Evolutionary conservation across 2,329 filamentous ascomycete species (phyloP), one percentile per base, ranked within the genome.

Genomic region (Claviceps sp.): DNA sequence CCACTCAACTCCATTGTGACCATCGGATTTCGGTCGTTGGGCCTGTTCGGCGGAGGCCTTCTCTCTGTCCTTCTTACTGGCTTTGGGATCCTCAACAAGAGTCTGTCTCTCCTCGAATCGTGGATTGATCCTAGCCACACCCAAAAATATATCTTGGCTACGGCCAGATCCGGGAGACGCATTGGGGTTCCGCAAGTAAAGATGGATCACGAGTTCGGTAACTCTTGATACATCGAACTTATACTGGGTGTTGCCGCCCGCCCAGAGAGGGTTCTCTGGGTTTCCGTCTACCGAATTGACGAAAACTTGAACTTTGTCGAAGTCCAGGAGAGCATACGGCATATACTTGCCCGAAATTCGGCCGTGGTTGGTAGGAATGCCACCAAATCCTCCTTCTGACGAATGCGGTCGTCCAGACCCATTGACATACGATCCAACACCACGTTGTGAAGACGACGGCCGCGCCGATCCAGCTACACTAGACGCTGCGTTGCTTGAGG

Each of bases 271-370:
- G 66, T 94, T 94, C 69, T 96, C 89, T 10, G 93, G 91, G 47
- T 82, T 90, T 53, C 93, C 93, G 49, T 93, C 93, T 44, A 97
- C 91, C 11, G 93, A 89, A 70, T 96, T 95, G 70, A 97, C 89
- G 67, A 98, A 97, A 53, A 97, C 89, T 68, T 98, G 93, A 58
- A 95, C 85, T 75, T 98, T 98, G 73, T 98, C 93, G 70, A 97
- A 98, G 71, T 98, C 93, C 56, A 98, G 79, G 17, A 98, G 80
- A 43, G 91, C 93, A 64, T 98, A 98, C 1, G 93, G 93, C 66
- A 97, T 84, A 68, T 96, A 94, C 72, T 95, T 96, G 62, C 89
- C 91, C 34, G 89, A 94, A 61, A 96, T 93, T 63, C 93, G 84
- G 53, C 93, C 93, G 70, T 98, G 93, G 65, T 91, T 94, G 22